A percentile compares a stretch with the other conserved stretches of the same genome.
Conservation (phyloP, 2,329 filamentous ascomycete species). For the Aspergillus niger region DNA sequence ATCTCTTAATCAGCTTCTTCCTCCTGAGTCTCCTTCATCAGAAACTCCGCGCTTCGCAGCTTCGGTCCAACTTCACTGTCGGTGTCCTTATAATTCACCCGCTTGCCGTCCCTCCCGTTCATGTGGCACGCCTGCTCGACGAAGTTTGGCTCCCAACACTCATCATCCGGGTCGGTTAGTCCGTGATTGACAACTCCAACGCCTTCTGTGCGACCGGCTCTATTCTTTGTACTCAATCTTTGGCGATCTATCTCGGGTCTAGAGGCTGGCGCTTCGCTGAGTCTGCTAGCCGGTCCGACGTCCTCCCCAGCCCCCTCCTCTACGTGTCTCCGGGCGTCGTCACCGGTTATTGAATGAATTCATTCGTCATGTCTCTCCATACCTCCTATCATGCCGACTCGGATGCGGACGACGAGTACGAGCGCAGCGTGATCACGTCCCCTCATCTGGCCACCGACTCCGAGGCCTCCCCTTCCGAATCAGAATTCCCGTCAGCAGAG, state of each 20-base stretch:
- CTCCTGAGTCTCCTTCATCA: background rate
- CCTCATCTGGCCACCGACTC: conserved; percentile 60
- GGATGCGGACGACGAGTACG: conserved; percentile 67
- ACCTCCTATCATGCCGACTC: conserved; percentile 62
- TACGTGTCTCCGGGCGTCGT: conserved; percentile 17
- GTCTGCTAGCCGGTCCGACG: conserved; percentile 14
- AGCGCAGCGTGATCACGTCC: conserved; percentile 60
- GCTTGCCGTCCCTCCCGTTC: conserved; percentile 21
- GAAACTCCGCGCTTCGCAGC: background rate
- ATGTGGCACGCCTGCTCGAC: conserved; percentile 22
- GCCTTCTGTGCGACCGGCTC: background rate
- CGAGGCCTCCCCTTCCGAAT: conserved; percentile 59
- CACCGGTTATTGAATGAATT: conserved; percentile 5
- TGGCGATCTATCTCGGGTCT: background rate
- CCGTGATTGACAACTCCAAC: background rate
- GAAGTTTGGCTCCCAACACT: conserved; percentile 1
- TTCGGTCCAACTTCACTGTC: background rate
- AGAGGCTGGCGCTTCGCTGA: conserved; percentile 5
- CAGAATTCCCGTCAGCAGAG: conserved; percentile 60
- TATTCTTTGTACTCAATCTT: background rate
- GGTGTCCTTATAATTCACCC: conserved; percentile 12
- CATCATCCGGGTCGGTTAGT: background rate
- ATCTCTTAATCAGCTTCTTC: background rate
- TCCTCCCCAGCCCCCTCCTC: conserved; percentile 15
- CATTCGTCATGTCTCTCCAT: conserved; percentile 44